Percentiles rank a stretch among this genome's conserved stretches.
phyloP scores from a whole-genome alignment of 1,284 basidiomycete genomes.

The Trametes versicolor region DNA sequence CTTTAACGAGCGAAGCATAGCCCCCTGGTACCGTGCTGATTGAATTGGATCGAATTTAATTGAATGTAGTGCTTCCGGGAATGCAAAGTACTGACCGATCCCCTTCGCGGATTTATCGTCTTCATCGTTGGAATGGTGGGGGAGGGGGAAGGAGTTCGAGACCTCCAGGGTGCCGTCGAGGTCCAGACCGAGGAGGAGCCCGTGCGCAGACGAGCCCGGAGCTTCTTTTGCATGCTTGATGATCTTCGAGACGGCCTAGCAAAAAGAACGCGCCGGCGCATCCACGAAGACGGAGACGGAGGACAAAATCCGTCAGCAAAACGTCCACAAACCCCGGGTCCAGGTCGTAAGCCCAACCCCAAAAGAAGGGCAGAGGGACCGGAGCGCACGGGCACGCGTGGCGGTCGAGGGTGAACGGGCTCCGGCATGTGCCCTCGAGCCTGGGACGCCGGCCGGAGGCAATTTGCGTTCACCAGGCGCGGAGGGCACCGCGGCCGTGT shows the following conservation, averaged over 20 bases:
- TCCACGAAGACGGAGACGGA: slow-evolving; percentile 11
- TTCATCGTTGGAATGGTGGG: slow-evolving; percentile 73
- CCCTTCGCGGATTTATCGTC: slow-evolving; percentile 82
- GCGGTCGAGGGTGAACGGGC: slow-evolving; percentile 12
- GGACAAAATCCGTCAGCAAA: slow-evolving; percentile 12
- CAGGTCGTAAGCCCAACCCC: slow-evolving; percentile 16
- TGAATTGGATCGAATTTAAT: slow-evolving; percentile 12
- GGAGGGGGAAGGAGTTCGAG: slow-evolving; percentile 92
- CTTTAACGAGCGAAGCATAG: slow-evolving; percentile 88
- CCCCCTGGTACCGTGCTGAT: slow-evolving; percentile 82
- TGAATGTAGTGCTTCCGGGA: slow-evolving; percentile 8
- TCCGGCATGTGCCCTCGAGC: slow-evolving; percentile 16
- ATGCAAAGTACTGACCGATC: slow-evolving; percentile 58
- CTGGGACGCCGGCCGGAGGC: slow-evolving; percentile 28
- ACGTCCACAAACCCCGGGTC: not conserved
- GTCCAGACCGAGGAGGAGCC: slow-evolving; percentile 91
- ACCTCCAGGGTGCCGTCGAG: slow-evolving; percentile 92
- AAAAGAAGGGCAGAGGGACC: slow-evolving; percentile 17
- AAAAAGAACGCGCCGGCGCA: not conserved
- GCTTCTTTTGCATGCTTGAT: slow-evolving; percentile 86
- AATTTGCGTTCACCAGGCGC: slow-evolving; percentile 21
- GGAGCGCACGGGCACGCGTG: slow-evolving; percentile 15
- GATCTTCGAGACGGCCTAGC: slow-evolving; percentile 91
- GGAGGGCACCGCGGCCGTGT: not conserved
- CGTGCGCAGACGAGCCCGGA: slow-evolving; percentile 75